Evolutionary conservation across 23 red algal species (phyloP), one percentile per base, ranked within the genome.

Genomic region (Gracilaria vermiculophylla): DNA sequence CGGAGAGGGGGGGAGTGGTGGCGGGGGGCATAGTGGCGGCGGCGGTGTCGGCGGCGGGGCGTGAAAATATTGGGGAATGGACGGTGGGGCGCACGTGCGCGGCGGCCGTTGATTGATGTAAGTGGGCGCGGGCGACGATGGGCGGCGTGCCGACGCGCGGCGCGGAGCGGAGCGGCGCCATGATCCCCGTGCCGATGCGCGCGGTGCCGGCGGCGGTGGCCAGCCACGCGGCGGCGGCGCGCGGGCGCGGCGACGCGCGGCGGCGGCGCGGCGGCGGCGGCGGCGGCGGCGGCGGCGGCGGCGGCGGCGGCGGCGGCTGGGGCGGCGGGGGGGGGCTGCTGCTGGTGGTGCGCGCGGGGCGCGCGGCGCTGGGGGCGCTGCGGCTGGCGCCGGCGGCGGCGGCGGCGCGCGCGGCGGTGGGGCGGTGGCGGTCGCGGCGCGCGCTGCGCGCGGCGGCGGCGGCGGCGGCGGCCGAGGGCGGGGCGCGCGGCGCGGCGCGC

Each of bases 361-460:
- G 65, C 33, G 62, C 67, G 24, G 56, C 83, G 42, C 50, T 87
- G n/a, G 47, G 67, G 20, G 83, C 83, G 28, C n/a, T 87, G 9
- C 40, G 49, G 25, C 76, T 74, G 21, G 24, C 61, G 32, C 83
- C 83, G 17, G 41, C 76, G 44, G 71, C 76, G 44, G 71, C 76
- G 44, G 53, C 83, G 31, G 67, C 83, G 0, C 64, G 83, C 19
- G 20, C 43, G 39, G 53, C 83, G 32, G 35, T 76, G 23, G 51
- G 67, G 1, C 83, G 83, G 4, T 87, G 83, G 83, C 83, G 83
- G n/a, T 56, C 64, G 6, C 83, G 61, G 3, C 66, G 83, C n/a
- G 83, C 83, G 5, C 47, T 87, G 19, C 83, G 83, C 28, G 45
- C 12, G 20, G 83, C 83, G 7, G 70, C 83, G 36, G 16, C 50